Evolutionary conservation across 2,329 filamentous ascomycete species (phyloP).

Genomic region (Fusarium tanahbumbuense): DNA sequence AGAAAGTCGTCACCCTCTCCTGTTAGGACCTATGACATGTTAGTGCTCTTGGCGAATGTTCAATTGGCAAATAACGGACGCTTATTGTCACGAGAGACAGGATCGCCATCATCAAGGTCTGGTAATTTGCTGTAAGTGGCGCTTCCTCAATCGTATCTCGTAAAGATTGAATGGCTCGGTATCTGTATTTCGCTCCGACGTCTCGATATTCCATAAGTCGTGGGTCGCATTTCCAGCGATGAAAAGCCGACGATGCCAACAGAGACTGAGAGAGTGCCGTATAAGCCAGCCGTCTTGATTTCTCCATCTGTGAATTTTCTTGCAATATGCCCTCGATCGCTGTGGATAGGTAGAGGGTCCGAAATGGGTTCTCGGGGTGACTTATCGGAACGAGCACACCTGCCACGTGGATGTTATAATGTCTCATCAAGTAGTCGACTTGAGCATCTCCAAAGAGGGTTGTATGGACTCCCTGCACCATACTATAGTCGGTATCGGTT

Average conservation of each 20-base stretch:
- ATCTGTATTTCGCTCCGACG: not conserved
- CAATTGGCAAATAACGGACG: not conserved
- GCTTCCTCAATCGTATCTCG: not conserved
- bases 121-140: not conserved
- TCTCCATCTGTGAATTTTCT: not conserved
- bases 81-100: constrained; percentile 4
- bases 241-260: not conserved
- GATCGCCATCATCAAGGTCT: not conserved
- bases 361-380: not conserved
- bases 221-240: constrained; percentile 1
- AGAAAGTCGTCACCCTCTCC: constrained; percentile 3
- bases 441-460: not conserved
- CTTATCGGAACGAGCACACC: not conserved
- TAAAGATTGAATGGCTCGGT: not conserved
- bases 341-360: not conserved
- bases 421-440: not conserved
- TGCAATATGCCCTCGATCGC: not conserved
- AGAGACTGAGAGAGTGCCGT: constrained; percentile 2
- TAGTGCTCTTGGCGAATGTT: not conserved
- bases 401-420: constrained; percentile 3
- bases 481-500: not conserved
- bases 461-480: not conserved
- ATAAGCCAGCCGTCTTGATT: not conserved
- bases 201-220: not conserved
- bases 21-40: not conserved